These are phyloP conservation scores for Pseudogymnoascus sp. DNA, from an alignment of 2,329 filamentous ascomycete genomes.

Conservation along the genomic window DNA sequence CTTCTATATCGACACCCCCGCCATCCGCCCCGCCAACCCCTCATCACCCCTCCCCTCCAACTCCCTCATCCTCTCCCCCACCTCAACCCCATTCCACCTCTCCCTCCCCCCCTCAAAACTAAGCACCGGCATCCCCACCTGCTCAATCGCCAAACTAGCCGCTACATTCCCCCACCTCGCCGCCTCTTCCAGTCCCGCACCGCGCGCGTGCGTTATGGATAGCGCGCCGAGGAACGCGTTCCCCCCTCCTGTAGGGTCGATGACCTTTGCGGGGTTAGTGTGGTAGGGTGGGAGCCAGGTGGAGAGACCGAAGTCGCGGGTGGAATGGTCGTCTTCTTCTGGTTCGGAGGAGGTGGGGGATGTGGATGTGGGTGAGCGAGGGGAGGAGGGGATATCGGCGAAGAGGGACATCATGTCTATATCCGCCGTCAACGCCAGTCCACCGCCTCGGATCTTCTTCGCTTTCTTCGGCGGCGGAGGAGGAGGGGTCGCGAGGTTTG, in stretches of 20 bases:
- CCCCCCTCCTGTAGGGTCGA: constrained; percentile 92
- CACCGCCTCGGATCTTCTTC: constrained; percentile 35
- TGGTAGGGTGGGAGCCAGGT: constrained; percentile 77
- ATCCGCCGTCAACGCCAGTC: constrained; percentile 48
- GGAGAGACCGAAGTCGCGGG: constrained; percentile 50
- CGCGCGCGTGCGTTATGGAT: constrained; percentile 49
- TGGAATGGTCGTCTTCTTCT: constrained; percentile 26
- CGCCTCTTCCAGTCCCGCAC: constrained; percentile 56
- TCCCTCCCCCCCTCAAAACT: constrained; percentile 38
- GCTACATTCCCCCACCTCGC: constrained; percentile 71
- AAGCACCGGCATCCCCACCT: constrained; percentile 71
- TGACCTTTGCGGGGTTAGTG: constrained; percentile 42
- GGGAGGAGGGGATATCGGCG: constrained; percentile 41
- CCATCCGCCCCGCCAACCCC: not conserved
- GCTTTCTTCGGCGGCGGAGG: constrained; percentile 11
- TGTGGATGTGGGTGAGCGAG: not conserved
- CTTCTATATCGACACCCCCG: not conserved
- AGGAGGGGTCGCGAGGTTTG: not conserved
- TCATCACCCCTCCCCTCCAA: constrained; percentile 30
- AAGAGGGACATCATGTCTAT: constrained; percentile 56
- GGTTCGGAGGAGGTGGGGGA: constrained; percentile 26
- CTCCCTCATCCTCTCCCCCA: constrained; percentile 43
- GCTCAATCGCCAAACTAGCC: constrained; percentile 90
- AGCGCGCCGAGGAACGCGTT: constrained; percentile 74
- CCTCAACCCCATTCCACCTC: constrained; percentile 51